Base-by-base conservation (phyloP, 164 flowering plant species). In the Vitis labrusca region DNA sequence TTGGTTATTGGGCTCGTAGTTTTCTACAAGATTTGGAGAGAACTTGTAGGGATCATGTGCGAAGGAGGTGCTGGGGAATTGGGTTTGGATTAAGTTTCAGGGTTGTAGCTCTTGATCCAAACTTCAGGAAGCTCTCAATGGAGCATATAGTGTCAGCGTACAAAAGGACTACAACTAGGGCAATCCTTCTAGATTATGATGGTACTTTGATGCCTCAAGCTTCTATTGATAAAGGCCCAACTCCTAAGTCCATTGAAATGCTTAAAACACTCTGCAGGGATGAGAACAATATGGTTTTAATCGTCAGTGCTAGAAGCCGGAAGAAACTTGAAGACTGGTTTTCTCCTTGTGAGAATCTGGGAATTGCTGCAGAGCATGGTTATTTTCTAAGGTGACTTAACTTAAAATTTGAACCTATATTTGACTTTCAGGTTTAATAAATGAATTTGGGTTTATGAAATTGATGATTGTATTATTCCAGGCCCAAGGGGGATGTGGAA, bases 131-230 rank as follows among this genome's bases (percentile, higher is more conserved):
- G 81, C 85, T 90, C 13, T 67, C 87, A 8, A 81, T 86, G 85
- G 92, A 88, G 75, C 84, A 83, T 63, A 88, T 90, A 50, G 85
- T 85, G 37, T 88, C 91, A 27, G 91, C 92, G 11, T 90, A 90
- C 64, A 88, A 80, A 61, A 80, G 90, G 75, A 84, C 90, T 52
- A 83, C 58, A 37, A 74, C 66, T 12, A 75, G 95, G 59, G 88
- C 88, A n/a, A 88, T 90, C 32, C 87, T 90, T 70, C 70, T 90
- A n/a, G 95, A 90, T 63, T 90, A 90, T 81, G 95, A 90, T 81
- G 95, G 95, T 53, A 88, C 92, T 16, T 67, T 90, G 59, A 85
- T 85, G 86, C 92, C 95, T 17, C 92, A 87, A 69, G 73, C 70
- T 51, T 80, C 90, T 2, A 81, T 88, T 50, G 89, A 88, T 59